A percentile compares a stretch with the other conserved stretches of the same genome.
Conservation (phyloP, 768 basidiomycete genomes). For the Candolleomyces efflorescens region DNA sequence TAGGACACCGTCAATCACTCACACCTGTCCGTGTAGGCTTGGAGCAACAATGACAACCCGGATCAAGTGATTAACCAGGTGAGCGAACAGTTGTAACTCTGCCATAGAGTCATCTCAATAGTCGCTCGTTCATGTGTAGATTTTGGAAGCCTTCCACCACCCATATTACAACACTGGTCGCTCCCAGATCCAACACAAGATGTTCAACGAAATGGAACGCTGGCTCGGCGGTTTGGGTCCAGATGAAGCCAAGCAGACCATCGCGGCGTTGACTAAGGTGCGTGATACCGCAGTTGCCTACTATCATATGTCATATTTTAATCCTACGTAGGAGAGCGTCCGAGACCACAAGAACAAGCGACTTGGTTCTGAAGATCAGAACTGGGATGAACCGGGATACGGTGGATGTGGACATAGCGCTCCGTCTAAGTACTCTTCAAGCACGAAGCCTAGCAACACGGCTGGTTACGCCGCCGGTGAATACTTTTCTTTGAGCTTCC, state of each 20-base stretch:
- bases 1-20: not conserved
- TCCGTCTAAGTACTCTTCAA: not conserved
- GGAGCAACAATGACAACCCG: conserved; percentile 42
- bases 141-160: conserved; percentile 66
- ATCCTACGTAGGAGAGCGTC: conserved; percentile 42
- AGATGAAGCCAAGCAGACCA: conserved; percentile 38
- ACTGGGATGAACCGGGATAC: conserved; percentile 34
- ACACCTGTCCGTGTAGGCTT: conserved; percentile 29
- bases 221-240: conserved; percentile 48
- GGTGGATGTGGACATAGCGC: conserved; percentile 28
- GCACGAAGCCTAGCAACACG: not conserved
- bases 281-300: not conserved
- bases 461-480: not conserved
- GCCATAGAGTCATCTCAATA: not conserved
- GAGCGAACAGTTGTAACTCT: conserved; percentile 6
- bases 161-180: conserved; percentile 56
- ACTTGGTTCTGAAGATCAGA: conserved; percentile 41
- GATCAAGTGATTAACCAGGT: conserved; percentile 44
- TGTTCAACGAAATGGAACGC: conserved; percentile 52
- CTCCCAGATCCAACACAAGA: conserved; percentile 53
- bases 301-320: not conserved
- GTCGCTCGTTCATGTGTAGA: conserved; percentile 22
- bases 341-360: conserved; percentile 55
- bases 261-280: conserved; percentile 53
- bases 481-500: not conserved